Evolutionary conservation across 2,329 filamentous ascomycete species (phyloP).

Genomic region (Fusarium musae): DNA sequence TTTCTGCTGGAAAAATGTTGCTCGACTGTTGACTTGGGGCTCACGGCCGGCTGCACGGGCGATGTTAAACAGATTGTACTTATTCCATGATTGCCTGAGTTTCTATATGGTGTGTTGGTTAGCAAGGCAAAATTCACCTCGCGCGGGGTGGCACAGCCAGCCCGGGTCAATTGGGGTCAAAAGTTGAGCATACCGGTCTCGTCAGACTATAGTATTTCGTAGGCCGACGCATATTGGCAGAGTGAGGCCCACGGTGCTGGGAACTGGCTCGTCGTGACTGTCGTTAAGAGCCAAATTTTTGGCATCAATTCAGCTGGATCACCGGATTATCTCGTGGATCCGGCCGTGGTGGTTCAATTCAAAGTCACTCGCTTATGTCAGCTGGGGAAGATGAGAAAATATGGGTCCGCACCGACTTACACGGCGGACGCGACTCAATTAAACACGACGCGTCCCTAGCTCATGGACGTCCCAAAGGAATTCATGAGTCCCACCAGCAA

Average conservation of each 20-base stretch:
- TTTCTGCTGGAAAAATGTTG: conserved; percentile 98
- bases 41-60: conserved; percentile 52
- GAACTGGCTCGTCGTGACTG: conserved; percentile 40
- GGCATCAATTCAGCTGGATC: conserved; percentile 36
- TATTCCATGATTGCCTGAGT: conserved; percentile 96
- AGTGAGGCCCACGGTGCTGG: conserved; percentile 44
- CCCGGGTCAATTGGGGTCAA: neutral
- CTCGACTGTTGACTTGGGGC: conserved; percentile 47
- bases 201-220: conserved; percentile 73
- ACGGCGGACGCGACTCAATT: conserved; percentile 45
- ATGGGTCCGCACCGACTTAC: conserved; percentile 25
- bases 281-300: conserved; percentile 48
- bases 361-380: conserved; percentile 39
- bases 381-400: neutral
- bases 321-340: conserved; percentile 47
- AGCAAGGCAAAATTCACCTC: conserved; percentile 26
- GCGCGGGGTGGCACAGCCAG: neutral
- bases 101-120: conserved; percentile 66
- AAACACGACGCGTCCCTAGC: conserved; percentile 45
- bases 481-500: conserved; percentile 23
- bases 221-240: conserved; percentile 64
- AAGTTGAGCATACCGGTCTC: conserved; percentile 64
- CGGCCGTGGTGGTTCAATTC: conserved; percentile 17
- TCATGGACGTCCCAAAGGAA: conserved; percentile 22
- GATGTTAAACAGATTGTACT: conserved; percentile 95